Conservation (phyloP, 129 eudicot species). For the Tagetes patula region DNA sequence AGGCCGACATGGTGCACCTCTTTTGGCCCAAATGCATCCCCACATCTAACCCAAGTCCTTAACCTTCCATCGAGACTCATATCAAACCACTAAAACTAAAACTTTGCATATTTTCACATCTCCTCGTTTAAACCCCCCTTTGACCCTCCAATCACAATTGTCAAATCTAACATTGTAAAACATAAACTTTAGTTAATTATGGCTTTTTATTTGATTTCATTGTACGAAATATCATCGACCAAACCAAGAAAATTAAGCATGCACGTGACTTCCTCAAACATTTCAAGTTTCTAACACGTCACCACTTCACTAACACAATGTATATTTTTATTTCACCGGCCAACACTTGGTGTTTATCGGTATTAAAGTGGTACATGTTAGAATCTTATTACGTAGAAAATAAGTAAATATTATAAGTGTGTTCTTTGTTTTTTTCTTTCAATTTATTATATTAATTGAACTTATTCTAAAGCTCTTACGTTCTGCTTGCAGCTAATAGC, state of each 20-base stretch:
- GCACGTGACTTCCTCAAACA: slow-evolving; percentile 31
- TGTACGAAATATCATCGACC: slow-evolving; percentile 18
- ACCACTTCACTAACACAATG: slow-evolving; percentile 18
- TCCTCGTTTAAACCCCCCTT: slow-evolving; percentile 25
- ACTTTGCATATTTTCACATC: slow-evolving; percentile 18
- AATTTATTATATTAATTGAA: not conserved
- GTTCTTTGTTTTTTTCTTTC: not conserved
- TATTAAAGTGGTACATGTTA: too few species aligned
- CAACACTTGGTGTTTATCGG: too few species aligned
- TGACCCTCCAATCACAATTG: slow-evolving; percentile 35
- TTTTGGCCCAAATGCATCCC: slow-evolving; percentile 30
- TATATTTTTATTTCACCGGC: not conserved
- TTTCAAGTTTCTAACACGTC: slow-evolving; percentile 24
- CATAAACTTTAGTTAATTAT: not conserved
- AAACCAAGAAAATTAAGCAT: slow-evolving; percentile 22
- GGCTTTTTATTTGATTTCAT: not conserved
- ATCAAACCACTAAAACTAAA: slow-evolving; percentile 23
- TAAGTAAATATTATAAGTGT: too few species aligned
- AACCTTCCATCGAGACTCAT: slow-evolving; percentile 28
- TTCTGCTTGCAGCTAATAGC: too few species aligned
- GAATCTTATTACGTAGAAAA: too few species aligned
- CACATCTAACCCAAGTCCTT: slow-evolving; percentile 13
- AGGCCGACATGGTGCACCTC: slow-evolving; percentile 37
- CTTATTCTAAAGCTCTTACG: too few species aligned
- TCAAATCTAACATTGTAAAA: not conserved